Conservation (phyloP, 257 asterid species). For the Linderniella brevidens region DNA sequence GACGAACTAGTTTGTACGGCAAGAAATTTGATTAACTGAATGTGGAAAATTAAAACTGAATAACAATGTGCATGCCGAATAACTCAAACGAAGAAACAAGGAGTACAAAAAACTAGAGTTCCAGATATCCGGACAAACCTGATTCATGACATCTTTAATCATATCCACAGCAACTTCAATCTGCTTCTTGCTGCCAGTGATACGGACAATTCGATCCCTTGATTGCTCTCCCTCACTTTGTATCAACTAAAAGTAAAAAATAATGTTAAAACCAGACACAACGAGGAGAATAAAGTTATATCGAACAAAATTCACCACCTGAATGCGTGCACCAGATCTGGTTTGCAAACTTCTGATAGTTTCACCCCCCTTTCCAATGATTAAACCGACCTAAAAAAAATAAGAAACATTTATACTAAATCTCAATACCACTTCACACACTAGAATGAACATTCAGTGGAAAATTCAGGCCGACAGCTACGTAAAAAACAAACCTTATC, state of each 20-base stretch:
- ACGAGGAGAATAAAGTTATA: neutral
- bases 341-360: conserved; percentile 86
- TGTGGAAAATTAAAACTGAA: too few relatives aligned
- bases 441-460: neutral
- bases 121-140: conserved; percentile 51
- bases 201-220: conserved; percentile 71
- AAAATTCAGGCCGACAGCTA: neutral
- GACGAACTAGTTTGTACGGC: too few relatives aligned
- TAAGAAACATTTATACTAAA: conserved; percentile 2
- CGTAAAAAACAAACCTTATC: conserved; percentile 43
- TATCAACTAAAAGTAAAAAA: conserved; percentile 37
- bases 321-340: conserved; percentile 93
- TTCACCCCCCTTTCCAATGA: conserved; percentile 96
- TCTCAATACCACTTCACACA: neutral
- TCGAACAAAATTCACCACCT: conserved; percentile 27
- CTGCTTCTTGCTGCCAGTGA: conserved; percentile 73
- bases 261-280: conserved; percentile 1
- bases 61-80: too few relatives aligned
- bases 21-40: too few relatives aligned
- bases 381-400: conserved; percentile 74
- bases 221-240: conserved; percentile 79
- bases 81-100: too few relatives aligned
- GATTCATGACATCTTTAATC: conserved; percentile 94
- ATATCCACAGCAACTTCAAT: conserved; percentile 77
- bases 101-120: neutral